A percentile compares a stretch with the other conserved stretches of the same genome.
phyloP scores from a whole-genome alignment of 257 asterid genomes.

The Ballota nigra region DNA sequence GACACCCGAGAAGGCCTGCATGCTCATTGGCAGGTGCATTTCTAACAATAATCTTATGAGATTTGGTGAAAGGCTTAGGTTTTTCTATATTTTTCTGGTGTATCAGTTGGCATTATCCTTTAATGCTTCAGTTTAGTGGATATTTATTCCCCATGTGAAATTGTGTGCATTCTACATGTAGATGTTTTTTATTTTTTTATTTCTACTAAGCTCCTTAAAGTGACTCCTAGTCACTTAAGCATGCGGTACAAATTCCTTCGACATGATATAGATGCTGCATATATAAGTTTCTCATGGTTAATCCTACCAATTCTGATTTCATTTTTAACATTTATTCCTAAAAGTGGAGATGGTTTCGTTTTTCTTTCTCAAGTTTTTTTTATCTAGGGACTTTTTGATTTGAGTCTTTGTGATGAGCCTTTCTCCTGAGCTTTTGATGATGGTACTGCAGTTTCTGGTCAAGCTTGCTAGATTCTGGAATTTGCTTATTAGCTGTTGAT shows the following conservation, averaged over 20 bases:
- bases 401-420: slow-evolving; percentile 4
- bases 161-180: not conserved
- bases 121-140: not conserved
- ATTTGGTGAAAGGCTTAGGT: slow-evolving; percentile 12
- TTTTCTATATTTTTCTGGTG: not conserved
- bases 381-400: not conserved
- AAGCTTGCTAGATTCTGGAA: slow-evolving; percentile 61
- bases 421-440: slow-evolving; percentile 18
- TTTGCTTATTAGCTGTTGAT: slow-evolving; percentile 90
- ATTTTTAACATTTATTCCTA: not conserved
- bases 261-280: not conserved
- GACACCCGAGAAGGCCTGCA: slow-evolving; percentile 88
- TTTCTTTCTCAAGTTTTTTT: not conserved
- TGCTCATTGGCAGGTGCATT: slow-evolving; percentile 56
- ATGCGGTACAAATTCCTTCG: not conserved
- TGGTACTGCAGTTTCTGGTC: slow-evolving; percentile 85
- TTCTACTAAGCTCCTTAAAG: not conserved
- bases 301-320: not conserved
- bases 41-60: not conserved
- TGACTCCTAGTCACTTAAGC: not conserved
- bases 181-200: not conserved
- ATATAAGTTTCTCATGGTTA: not conserved
- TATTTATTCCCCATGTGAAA: not conserved
- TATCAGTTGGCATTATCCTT: not conserved
- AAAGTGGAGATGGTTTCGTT: not conserved